phyloP scores from a whole-genome alignment of 495 filamentous ascomycete genomes.

The Aspergillus conjunctus region DNA sequence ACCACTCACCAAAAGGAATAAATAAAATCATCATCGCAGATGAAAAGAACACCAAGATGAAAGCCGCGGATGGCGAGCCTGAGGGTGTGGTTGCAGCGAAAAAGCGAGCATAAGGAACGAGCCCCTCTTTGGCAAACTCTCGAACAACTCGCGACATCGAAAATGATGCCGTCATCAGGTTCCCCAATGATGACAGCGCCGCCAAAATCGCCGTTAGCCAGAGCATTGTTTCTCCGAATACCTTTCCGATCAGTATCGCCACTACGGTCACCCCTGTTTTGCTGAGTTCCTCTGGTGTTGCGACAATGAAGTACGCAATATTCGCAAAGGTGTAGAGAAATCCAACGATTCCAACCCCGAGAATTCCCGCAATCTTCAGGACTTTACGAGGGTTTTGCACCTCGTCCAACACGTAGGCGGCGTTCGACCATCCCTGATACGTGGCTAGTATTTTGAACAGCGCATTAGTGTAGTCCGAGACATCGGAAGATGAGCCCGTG shows the following conservation, averaged over 20 bases:
- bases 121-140: slow-evolving; percentile 63
- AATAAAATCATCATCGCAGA: slow-evolving; percentile 63
- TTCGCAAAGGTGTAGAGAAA: slow-evolving; percentile 67
- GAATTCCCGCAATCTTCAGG: slow-evolving; percentile 59
- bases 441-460: slow-evolving; percentile 72
- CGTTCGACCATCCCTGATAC: slow-evolving; percentile 65
- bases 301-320: slow-evolving; percentile 65
- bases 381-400: slow-evolving; percentile 68
- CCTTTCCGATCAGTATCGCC: slow-evolving; percentile 63
- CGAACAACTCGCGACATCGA: slow-evolving; percentile 64
- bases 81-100: slow-evolving; percentile 66
- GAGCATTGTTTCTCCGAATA: slow-evolving; percentile 52
- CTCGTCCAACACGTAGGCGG: slow-evolving; percentile 73
- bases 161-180: slow-evolving; percentile 73
- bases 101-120: slow-evolving; percentile 63
- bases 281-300: slow-evolving; percentile 64
- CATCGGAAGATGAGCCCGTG: slow-evolving; percentile 38
- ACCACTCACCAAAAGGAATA: slow-evolving; percentile 50
- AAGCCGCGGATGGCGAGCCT: slow-evolving; percentile 61
- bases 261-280: slow-evolving; percentile 64
- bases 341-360: slow-evolving; percentile 58
- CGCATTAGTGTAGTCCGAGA: slow-evolving; percentile 48
- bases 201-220: slow-evolving; percentile 46
- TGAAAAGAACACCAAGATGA: slow-evolving; percentile 65
- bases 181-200: slow-evolving; percentile 65